Evolutionary conservation across 345 rosid species (phyloP).

Genomic region (Hibiscus trionum): DNA sequence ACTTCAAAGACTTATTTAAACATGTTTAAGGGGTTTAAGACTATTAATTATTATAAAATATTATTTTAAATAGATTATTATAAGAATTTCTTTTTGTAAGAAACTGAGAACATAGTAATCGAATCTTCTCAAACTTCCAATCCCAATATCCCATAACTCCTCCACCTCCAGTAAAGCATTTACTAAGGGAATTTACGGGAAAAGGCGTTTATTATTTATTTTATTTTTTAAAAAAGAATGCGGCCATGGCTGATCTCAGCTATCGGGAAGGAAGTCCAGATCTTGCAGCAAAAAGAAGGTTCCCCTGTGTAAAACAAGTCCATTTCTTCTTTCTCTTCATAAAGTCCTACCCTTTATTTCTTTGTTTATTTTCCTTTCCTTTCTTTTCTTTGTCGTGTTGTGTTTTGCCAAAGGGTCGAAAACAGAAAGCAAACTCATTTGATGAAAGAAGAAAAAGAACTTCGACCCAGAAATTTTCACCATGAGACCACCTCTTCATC

Average conservation of each 20-base stretch:
- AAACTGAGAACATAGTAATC: not conserved
- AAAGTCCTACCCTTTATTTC: not conserved
- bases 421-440: not conserved
- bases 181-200: not conserved
- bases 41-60: no score
- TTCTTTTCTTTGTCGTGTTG: not conserved
- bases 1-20: no score
- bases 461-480: slow-evolving; percentile 32
- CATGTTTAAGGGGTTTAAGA: no score
- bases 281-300: slow-evolving; percentile 61
- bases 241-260: slow-evolving; percentile 38
- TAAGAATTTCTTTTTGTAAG: no score
- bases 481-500: slow-evolving; percentile 39
- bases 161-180: not conserved
- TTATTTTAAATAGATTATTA: no score
- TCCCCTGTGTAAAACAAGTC: slow-evolving; percentile 23
- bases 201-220: not conserved
- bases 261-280: slow-evolving; percentile 42
- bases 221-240: slow-evolving; percentile 1
- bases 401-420: not conserved
- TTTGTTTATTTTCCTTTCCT: not conserved
- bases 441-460: slow-evolving; percentile 22
- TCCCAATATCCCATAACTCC: not conserved
- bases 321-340: no score
- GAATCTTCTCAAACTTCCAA: not conserved